Base-by-base conservation (phyloP, 495 filamentous ascomycete species). In the Amniculicola lignicola region DNA sequence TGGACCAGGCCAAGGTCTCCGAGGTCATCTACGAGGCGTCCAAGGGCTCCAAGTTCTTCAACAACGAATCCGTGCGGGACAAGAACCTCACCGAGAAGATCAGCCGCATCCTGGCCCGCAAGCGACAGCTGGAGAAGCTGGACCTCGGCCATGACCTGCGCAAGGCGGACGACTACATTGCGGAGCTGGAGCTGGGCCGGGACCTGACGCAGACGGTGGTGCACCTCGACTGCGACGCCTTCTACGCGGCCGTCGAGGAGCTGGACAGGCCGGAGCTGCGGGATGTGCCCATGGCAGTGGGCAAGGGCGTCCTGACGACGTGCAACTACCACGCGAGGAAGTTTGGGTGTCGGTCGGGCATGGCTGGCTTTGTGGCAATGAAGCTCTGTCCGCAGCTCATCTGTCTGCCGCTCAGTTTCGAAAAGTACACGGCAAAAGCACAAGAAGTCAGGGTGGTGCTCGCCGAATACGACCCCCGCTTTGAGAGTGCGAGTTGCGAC, bases 21-120 rank as follows among this genome's bases (percentile, higher is more conserved):
- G 90, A 97, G 68, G 83, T 99, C 53, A 99, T 99, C 44, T 96
- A 95, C 72, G 88, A 94, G 70, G 91, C 93, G 11, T 95, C 90
- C 11, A 96, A 90, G 68, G 94, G 94, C 21, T 95, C 89, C 52
- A 96, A 95, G 67, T 99, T 87, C 74, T 99, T 96, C 77, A 89
- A 87, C 63, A 88, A 90, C 61, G 94, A 97, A 65, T 87, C 95
- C 67, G 75, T 71, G 46, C 82, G 82, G 55, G 94, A 97, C 75
- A 84, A 84, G 59, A 79, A 81, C 43, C 81, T 96, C 28, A 96
- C 94, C 0, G 74, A 82, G 43, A 96, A 94, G 70, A 95, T 97
- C 60, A 84, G 87, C 47, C 81, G 81, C 29, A 90, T 97, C 24
- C 67, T 91, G 14, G 75, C 76, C 22, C 83, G 82, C 63, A 96